phyloP scores from a whole-genome alignment of 768 basidiomycete species.

The Mycena albidolilacea region DNA sequence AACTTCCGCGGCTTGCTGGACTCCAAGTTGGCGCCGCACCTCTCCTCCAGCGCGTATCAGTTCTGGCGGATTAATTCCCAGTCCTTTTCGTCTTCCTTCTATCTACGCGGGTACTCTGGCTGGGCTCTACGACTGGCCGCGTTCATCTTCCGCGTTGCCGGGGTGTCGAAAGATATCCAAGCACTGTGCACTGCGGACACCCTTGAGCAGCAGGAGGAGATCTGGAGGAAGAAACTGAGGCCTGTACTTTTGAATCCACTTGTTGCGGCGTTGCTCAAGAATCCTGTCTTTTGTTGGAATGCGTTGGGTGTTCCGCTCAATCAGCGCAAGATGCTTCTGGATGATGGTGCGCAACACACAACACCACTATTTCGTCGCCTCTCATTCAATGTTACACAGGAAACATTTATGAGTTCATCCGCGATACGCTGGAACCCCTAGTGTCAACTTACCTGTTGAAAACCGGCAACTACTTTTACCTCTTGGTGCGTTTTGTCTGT shows the following conservation, averaged over 20 bases:
- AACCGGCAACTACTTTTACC: conserved; percentile 78
- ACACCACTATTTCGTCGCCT: neutral
- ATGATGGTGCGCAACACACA: conserved; percentile 54
- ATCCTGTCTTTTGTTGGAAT: conserved; percentile 79
- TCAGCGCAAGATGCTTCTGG: conserved; percentile 73
- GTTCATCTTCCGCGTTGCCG: conserved; percentile 71
- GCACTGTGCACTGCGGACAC: conserved; percentile 69
- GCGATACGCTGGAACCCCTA: conserved; percentile 67
- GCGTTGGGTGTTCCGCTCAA: conserved; percentile 83
- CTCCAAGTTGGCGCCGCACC: conserved; percentile 71
- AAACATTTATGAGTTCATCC: conserved; percentile 64
- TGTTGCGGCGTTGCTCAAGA: conserved; percentile 69
- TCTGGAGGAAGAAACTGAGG: conserved; percentile 73
- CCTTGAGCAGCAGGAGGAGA: conserved; percentile 68
- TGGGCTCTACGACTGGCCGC: conserved; percentile 76
- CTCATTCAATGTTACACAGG: conserved; percentile 1
- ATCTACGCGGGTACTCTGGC: conserved; percentile 77
- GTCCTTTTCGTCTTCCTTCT: conserved; percentile 71
- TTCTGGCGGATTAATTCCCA: conserved; percentile 79
- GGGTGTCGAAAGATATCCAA: conserved; percentile 69
- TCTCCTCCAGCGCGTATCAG: conserved; percentile 82
- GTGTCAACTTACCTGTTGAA: conserved; percentile 65
- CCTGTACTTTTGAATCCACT: conserved; percentile 74
- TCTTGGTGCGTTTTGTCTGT: conserved; percentile 53
- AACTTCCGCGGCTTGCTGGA: conserved; percentile 75